Evolutionary conservation across 257 asterid genomes (phyloP), one percentile per base, ranked within the genome.

Genomic region (Solanum verrucosum): DNA sequence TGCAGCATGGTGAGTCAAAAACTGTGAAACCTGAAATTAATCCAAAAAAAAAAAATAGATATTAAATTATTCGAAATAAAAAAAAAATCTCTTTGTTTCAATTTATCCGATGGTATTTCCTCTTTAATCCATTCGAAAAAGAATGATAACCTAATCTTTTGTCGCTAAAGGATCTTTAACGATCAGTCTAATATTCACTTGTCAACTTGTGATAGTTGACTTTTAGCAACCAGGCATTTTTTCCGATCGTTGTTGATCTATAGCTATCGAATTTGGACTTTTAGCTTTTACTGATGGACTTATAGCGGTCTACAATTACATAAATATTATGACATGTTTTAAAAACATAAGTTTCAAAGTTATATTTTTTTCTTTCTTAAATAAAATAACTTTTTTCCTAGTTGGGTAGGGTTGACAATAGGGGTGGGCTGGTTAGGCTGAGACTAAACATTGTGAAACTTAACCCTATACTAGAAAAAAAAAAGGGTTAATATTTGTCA

Each of bases 1-100:
- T 29, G 33, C 92, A 90, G 59, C 92, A 90, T 25, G 90, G 52
- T 42, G 25, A 27, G 37, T 87, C 78, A 4, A 40, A 63, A 20
- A 60, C 79, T 34, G 27, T 83, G n/a, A 86, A 18, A 27, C 88
- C 92, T 88, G 87, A 37, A 68, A 40, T 46, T 77, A 33, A 31
- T 71, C 40, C 20, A 75, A 77, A 71, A 71, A 16, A 6, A 27
- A 1, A 10, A 31, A 49, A 16, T 16, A 49, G 42, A 71, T 33
- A 33, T 33, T 3, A 71, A 4, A 16, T 71, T 16, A 15, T 8
- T 0, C 1, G 2, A 1, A 1, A 71, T 0, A 7, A 31, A 71
- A 71, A 71, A 13, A 29, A 1, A 70, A 2, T 70, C n/a, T 3
- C 1, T 1, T 3, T 70, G 1, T 70, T 31, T 7, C n/a, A 29